Evolutionary conservation across 257 asterid genomes (phyloP).

Genomic region (Verbascum thapsus): DNA sequence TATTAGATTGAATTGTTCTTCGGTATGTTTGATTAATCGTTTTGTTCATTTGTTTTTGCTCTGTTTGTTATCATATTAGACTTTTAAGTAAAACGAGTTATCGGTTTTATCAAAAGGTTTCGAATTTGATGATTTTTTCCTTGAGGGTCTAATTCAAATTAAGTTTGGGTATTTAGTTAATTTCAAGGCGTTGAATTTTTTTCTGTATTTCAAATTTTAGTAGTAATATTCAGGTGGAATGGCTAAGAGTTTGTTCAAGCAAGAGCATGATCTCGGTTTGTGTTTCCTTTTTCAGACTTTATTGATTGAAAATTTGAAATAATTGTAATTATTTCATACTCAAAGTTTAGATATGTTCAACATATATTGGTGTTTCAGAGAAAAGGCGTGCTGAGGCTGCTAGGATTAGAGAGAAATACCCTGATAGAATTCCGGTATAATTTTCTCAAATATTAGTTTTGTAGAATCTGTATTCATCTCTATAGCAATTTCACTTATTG

Average conservation of each 20-base stretch:
- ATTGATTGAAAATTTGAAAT: no score
- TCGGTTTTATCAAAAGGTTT: background rate
- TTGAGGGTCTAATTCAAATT: background rate
- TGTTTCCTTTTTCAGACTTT: slow-evolving; percentile 16
- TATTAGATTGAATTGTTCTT: background rate
- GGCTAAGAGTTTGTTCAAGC: slow-evolving; percentile 68
- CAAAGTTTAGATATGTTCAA: slow-evolving; percentile 10
- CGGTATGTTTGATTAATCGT: background rate
- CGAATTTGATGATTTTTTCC: slow-evolving; percentile 2
- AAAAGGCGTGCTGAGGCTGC: slow-evolving; percentile 77
- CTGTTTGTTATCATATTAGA: background rate
- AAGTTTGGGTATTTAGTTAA: background rate
- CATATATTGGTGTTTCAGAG: slow-evolving; percentile 35
- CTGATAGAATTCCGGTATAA: slow-evolving; percentile 75
- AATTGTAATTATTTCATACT: background rate
- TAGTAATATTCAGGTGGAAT: slow-evolving; percentile 39
- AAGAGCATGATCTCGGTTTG: slow-evolving; percentile 67
- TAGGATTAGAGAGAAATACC: slow-evolving; percentile 71
- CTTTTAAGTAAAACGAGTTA: background rate
- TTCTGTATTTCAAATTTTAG: slow-evolving; percentile 9
- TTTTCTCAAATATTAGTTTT: background rate
- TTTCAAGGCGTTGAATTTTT: slow-evolving; percentile 8
- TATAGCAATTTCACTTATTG: background rate
- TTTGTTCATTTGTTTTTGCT: background rate
- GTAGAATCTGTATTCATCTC: background rate